Evolutionary conservation across 768 basidiomycete genomes (phyloP).

Genomic region (Hirschioporus abietinus): DNA sequence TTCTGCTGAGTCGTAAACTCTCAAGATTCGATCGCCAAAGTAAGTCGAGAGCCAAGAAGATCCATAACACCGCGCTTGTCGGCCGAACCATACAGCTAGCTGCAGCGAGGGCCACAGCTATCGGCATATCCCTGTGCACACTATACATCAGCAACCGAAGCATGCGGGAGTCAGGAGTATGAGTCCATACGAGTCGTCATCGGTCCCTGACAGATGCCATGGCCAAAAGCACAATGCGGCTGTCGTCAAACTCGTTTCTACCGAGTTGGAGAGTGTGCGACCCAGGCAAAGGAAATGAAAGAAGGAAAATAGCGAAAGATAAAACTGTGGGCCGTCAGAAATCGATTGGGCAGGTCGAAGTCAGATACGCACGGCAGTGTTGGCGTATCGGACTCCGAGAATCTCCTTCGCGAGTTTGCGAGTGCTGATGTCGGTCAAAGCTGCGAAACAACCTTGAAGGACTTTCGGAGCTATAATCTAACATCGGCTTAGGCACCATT

Average conservation of each 20-base stretch:
- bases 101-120: constrained; percentile 46
- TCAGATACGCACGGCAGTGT: constrained; percentile 54
- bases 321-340: constrained; percentile 39
- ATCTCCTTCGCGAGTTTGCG: constrained; percentile 53
- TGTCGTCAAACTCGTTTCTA: constrained; percentile 83
- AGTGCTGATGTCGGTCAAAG: constrained; percentile 74
- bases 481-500: constrained; percentile 7
- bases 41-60: constrained; percentile 56
- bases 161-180: neutral
- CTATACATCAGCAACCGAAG: neutral
- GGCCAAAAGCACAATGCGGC: constrained; percentile 76
- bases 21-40: constrained; percentile 47
- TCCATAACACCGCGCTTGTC: constrained; percentile 85
- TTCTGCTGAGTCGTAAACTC: constrained; percentile 21
- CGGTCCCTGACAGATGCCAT: constrained; percentile 42
- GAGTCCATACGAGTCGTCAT: constrained; percentile 1
- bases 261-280: constrained; percentile 86
- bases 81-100: constrained; percentile 81
- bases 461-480: constrained; percentile 74
- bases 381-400: constrained; percentile 52
- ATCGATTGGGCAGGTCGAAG: neutral
- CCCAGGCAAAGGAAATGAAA: constrained; percentile 84
- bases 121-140: constrained; percentile 1
- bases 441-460: constrained; percentile 71
- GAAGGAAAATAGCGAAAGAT: constrained; percentile 79